Percentiles rank a stretch among this genome's conserved stretches.
These are phyloP conservation scores for Pseudogymnoascus sp. DNA, from an alignment of 2,329 filamentous ascomycete species.

Conservation along the genomic window DNA sequence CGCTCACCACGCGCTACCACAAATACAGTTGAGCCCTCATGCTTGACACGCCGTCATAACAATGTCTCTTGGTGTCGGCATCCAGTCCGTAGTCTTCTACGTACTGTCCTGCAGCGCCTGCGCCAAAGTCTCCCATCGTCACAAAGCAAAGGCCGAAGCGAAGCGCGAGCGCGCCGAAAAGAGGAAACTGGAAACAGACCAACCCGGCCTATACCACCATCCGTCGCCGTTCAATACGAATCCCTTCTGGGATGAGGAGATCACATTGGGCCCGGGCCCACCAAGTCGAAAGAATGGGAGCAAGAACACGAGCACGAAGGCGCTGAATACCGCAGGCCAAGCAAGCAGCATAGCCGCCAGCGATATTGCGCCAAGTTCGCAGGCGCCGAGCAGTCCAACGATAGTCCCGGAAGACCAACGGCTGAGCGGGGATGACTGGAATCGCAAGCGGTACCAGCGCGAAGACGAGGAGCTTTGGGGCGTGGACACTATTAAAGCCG, in stretches of 20 bases:
- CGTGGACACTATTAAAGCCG: constrained; percentile 31
- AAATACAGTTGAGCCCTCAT: background rate
- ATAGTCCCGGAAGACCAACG: constrained; percentile 39
- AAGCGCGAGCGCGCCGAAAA: constrained; percentile 60
- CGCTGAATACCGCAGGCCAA: constrained; percentile 49
- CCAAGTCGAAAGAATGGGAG: constrained; percentile 39
- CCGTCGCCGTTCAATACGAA: constrained; percentile 80
- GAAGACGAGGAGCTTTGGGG: constrained; percentile 88
- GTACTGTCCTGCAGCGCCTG: constrained; percentile 73
- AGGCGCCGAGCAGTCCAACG: constrained; percentile 36
- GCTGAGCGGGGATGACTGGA: constrained; percentile 56
- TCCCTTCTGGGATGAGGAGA: constrained; percentile 81
- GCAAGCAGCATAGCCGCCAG: constrained; percentile 43
- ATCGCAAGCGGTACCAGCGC: constrained; percentile 70
- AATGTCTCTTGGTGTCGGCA: constrained; percentile 50
- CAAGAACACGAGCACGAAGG: constrained; percentile 52
- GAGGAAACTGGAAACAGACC: constrained; percentile 55
- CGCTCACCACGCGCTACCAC: background rate
- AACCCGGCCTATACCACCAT: constrained; percentile 69
- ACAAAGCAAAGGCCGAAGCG: constrained; percentile 63
- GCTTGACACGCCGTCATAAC: background rate
- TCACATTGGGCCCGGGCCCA: constrained; percentile 68
- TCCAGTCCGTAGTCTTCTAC: constrained; percentile 74
- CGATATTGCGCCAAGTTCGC: constrained; percentile 27
- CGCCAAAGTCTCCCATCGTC: constrained; percentile 59